Percentiles rank a stretch among this genome's conserved stretches.
These are phyloP conservation scores for Scleromitrula shiraiana DNA, from an alignment of 2,329 filamentous ascomycete genomes.

Conservation along the genomic window DNA sequence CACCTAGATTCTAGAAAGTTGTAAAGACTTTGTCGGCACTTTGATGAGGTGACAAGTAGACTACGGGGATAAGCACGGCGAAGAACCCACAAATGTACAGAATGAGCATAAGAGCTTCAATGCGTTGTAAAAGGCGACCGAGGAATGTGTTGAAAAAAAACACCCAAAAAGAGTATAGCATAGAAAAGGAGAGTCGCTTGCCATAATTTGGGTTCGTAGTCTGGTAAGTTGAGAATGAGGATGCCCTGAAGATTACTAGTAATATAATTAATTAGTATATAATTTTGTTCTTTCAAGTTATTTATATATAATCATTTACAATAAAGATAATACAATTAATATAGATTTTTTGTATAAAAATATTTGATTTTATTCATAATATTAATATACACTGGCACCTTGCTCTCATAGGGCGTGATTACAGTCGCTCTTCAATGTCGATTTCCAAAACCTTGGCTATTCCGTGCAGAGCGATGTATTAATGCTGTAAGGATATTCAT, in stretches of 20 bases:
- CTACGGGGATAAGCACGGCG: constrained; percentile 6
- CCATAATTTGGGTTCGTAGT: constrained; percentile 1
- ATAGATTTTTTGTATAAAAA: too few species aligned
- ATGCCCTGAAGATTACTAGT: constrained; percentile 3
- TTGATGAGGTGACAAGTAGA: constrained; percentile 16
- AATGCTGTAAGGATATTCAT: background rate
- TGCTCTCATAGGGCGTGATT: too few species aligned
- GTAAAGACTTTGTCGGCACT: constrained; percentile 5
- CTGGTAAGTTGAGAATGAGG: background rate
- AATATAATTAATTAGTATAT: too few species aligned
- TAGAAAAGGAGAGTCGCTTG: constrained; percentile 4
- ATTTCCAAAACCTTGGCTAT: background rate
- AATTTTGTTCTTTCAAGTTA: too few species aligned
- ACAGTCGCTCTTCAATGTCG: background rate
- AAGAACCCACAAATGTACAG: constrained; percentile 8
- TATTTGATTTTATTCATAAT: too few species aligned
- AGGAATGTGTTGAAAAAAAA: constrained; percentile 11
- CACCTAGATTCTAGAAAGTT: constrained; percentile 7
- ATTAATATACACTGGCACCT: too few species aligned
- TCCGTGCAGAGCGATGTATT: background rate
- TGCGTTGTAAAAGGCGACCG: background rate
- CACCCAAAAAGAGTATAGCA: background rate
- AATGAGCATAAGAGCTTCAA: constrained; percentile 8
- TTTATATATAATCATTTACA: too few species aligned
- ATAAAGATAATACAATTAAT: too few species aligned